A percentile compares a stretch with the other conserved stretches of the same genome.
Conservation (phyloP, 805 yeast species). For the Yarrowia keelungensis region DNA sequence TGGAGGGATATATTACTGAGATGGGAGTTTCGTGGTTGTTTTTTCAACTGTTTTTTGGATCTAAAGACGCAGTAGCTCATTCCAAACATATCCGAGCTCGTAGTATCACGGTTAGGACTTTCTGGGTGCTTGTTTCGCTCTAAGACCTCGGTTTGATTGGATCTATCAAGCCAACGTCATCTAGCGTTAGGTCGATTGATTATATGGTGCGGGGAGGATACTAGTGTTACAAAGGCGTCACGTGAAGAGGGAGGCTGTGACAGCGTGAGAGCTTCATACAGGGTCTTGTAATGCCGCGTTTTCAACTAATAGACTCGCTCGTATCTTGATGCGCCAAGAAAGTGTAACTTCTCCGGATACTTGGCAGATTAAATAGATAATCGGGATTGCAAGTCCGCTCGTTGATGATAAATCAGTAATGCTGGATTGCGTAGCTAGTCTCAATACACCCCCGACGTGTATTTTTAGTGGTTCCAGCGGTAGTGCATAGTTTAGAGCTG, state of each 20-base stretch:
- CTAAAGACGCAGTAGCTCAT: not conserved
- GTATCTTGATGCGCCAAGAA: not conserved
- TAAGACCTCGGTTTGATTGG: not conserved
- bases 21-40: not conserved
- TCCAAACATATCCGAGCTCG: not conserved
- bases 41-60: too few species aligned
- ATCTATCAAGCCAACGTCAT: not conserved
- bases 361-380: not conserved
- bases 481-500: not conserved
- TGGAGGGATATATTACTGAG: too few species aligned
- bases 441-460: not conserved
- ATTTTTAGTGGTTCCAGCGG: not conserved
- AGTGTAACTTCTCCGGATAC: constrained; percentile 9
- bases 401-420: too few species aligned
- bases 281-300: not conserved
- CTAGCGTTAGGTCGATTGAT: not conserved
- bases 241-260: not conserved
- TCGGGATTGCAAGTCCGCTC: not conserved
- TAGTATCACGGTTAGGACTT: not conserved
- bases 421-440: not conserved
- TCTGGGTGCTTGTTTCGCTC: not conserved
- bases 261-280: not conserved
- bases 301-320: not conserved
- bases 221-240: not conserved
- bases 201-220: not conserved